These are phyloP conservation scores for Mucor lusitanicus DNA, from an alignment of 371 early-diverging fungal genomes.

Conservation along the genomic window DNA sequence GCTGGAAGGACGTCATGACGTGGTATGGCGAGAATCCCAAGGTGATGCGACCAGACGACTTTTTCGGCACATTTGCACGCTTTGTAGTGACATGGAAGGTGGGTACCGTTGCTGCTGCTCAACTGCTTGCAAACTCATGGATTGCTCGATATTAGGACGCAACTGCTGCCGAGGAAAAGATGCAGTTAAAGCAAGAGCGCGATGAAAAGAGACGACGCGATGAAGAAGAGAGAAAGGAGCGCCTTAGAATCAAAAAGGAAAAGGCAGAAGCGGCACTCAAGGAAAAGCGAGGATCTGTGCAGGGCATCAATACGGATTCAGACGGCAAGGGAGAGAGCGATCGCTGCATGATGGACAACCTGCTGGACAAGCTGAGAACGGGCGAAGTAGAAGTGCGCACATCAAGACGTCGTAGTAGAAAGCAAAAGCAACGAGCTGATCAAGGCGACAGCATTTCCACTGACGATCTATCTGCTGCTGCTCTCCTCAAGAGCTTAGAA, in stretches of 20 bases:
- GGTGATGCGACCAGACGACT: conserved; percentile 38
- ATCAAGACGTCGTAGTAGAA: conserved; percentile 21
- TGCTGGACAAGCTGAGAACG: conserved; percentile 31
- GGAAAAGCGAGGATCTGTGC: conserved; percentile 19
- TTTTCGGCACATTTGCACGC: conserved; percentile 29
- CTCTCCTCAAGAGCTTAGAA: conserved; percentile 21
- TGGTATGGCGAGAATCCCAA: conserved; percentile 44
- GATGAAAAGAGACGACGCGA: conserved; percentile 40
- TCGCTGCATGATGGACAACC: conserved; percentile 36
- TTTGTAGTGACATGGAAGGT: conserved; percentile 36
- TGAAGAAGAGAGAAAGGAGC: conserved; percentile 39
- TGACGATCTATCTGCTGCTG: conserved; percentile 18
- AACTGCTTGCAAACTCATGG: no score
- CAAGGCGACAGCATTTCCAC: not conserved
- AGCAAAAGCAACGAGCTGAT: conserved; percentile 1
- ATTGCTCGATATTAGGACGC: conserved; percentile 32
- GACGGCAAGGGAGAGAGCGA: conserved; percentile 25
- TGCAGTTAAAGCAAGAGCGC: conserved; percentile 34
- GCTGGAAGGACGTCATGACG: conserved; percentile 38
- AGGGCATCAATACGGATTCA: conserved; percentile 23
- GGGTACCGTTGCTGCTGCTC: not conserved
- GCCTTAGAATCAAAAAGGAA: conserved; percentile 27
- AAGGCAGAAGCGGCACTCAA: conserved; percentile 25
- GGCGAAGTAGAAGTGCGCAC: conserved; percentile 33
- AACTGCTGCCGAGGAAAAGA: conserved; percentile 40